A percentile compares a stretch with the other conserved stretches of the same genome.
Evolutionary conservation across 257 asterid genomes (phyloP).

Genomic region (Rehmannia glutinosa): DNA sequence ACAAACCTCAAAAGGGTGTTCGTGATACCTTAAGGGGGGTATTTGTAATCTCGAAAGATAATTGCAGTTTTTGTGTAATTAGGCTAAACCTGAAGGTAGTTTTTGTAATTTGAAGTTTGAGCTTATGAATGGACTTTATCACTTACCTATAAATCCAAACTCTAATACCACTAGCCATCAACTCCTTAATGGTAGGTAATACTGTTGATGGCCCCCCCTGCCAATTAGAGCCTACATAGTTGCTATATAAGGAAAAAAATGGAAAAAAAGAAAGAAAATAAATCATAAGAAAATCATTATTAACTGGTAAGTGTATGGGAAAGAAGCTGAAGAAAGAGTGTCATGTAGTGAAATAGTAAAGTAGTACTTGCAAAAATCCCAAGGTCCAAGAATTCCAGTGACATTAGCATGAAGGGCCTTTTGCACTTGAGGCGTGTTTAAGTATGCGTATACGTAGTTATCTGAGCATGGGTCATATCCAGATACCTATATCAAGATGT

Average conservation of each 20-base stretch:
- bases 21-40: background rate
- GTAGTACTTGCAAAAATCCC: slow-evolving; percentile 36
- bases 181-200: slow-evolving; percentile 33
- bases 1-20: too few relatives aligned
- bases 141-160: slow-evolving; percentile 45
- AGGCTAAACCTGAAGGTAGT: background rate
- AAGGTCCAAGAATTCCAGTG: slow-evolving; percentile 27
- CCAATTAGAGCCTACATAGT: too few relatives aligned
- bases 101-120: too few relatives aligned
- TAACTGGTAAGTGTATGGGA: too few relatives aligned
- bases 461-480: slow-evolving; percentile 49
- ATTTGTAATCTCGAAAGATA: background rate
- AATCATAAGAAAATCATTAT: too few relatives aligned
- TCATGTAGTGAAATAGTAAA: too few relatives aligned
- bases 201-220: slow-evolving; percentile 20
- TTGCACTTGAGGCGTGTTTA: slow-evolving; percentile 42
- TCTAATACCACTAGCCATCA: slow-evolving; percentile 34
- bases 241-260: too few relatives aligned
- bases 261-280: too few relatives aligned
- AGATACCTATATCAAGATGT: slow-evolving; percentile 18
- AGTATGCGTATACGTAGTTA: slow-evolving; percentile 23
- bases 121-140: too few relatives aligned
- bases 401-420: slow-evolving; percentile 38
- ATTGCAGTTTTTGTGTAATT: background rate
- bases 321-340: too few relatives aligned